Conservation (phyloP, 2,329 filamentous ascomycete species). For the Cercospora canescens region DNA sequence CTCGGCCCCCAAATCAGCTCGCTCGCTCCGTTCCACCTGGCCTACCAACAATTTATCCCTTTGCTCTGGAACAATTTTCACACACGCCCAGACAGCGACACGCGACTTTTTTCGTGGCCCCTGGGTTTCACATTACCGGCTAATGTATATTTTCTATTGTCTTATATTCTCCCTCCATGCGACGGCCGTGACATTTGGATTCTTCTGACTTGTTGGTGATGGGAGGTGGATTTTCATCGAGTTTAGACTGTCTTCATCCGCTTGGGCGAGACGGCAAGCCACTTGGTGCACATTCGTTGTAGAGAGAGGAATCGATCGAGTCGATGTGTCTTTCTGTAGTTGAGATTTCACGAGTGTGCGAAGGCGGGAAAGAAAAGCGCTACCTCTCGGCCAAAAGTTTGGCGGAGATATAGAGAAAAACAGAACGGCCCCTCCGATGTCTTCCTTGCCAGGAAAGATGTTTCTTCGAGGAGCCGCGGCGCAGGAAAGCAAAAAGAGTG, state of each 20-base stretch:
- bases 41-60: background rate
- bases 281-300: background rate
- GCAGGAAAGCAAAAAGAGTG: background rate
- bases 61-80: background rate
- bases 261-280: background rate
- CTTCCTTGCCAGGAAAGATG: background rate
- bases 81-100: background rate
- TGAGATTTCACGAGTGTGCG: background rate
- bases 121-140: conserved; percentile 4
- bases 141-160: conserved; percentile 14
- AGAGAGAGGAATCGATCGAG: background rate
- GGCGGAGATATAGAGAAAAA: background rate
- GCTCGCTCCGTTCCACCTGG: background rate
- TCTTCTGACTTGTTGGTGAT: background rate
- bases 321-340: background rate
- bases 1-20: background rate
- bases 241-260: background rate
- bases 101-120: background rate
- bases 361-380: background rate
- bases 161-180: background rate
- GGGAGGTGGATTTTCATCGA: background rate
- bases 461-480: background rate
- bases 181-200: background rate
- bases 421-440: background rate
- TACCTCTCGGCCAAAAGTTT: background rate